phyloP scores from a whole-genome alignment of 129 eudicot species.

The Flaveria brownii region DNA sequence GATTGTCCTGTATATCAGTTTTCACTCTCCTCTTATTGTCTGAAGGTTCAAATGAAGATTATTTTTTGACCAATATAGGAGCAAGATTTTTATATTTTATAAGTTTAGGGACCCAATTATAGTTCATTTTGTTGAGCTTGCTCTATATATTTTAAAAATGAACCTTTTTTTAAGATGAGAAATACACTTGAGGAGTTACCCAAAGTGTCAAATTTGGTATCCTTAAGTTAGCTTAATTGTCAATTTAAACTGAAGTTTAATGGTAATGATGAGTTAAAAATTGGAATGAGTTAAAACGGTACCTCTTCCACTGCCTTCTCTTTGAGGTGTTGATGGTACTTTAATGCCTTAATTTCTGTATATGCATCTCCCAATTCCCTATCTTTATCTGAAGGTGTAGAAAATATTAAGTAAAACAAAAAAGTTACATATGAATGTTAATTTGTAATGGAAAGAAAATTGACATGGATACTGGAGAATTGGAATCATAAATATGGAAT shows the following conservation, averaged over 20 bases:
- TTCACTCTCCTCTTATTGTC: not conserved
- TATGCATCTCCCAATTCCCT: conserved; percentile 83
- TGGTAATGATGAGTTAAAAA: too few relatives aligned
- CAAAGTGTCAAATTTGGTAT: not conserved
- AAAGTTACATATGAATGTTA: too few relatives aligned
- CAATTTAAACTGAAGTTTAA: too few relatives aligned
- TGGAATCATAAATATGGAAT: too few relatives aligned
- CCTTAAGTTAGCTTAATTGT: too few relatives aligned
- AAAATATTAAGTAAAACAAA: too few relatives aligned
- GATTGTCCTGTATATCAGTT: not conserved
- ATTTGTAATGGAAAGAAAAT: too few relatives aligned
- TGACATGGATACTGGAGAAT: too few relatives aligned
- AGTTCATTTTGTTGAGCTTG: not conserved
- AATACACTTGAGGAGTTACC: too few relatives aligned
- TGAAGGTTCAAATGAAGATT: not conserved
- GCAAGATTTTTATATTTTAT: too few relatives aligned
- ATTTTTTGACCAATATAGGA: too few relatives aligned
- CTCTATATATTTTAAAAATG: not conserved
- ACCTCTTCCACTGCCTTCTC: conserved; percentile 89
- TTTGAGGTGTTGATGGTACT: conserved; percentile 69
- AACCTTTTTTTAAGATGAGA: not conserved
- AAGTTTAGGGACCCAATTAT: not conserved
- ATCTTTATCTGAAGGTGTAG: conserved; percentile 55
- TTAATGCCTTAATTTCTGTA: conserved; percentile 78
- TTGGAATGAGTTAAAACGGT: not conserved